Percentiles rank a stretch among this genome's conserved stretches.
Conservation (phyloP, 768 basidiomycete genomes). For the Lyophyllum semitale region DNA sequence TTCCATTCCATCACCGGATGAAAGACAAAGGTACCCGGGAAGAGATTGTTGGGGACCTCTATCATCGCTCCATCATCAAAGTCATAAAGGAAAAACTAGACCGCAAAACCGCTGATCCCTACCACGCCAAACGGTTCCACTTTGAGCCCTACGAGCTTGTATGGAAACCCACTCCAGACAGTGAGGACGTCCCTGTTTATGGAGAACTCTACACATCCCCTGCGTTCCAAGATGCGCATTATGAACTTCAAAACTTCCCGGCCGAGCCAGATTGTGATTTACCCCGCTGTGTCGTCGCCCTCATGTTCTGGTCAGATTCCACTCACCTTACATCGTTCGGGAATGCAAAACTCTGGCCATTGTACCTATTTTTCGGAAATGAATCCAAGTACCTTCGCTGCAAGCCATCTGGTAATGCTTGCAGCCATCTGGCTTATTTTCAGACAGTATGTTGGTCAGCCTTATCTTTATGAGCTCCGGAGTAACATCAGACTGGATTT, state of each 20-base stretch:
- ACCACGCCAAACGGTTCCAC: too few relatives aligned
- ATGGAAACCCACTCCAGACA: conserved; percentile 3
- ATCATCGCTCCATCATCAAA: conserved; percentile 17
- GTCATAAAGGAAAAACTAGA: too few relatives aligned
- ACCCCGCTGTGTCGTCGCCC: too few relatives aligned
- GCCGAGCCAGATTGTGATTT: conserved; percentile 3
- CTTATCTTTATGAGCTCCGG: not conserved
- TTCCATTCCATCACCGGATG: conserved; percentile 7
- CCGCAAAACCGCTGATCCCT: too few relatives aligned
- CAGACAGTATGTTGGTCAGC: not conserved
- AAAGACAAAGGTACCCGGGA: conserved; percentile 1
- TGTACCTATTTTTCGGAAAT: too few relatives aligned
- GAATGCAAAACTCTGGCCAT: conserved; percentile 25
- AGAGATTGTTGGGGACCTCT: conserved; percentile 11
- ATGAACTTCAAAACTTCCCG: not conserved
- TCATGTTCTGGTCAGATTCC: conserved; percentile 31
- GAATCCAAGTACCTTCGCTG: conserved; percentile 23
- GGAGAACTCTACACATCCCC: conserved; percentile 13
- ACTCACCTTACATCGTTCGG: conserved; percentile 34
- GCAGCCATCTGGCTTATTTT: conserved; percentile 17
- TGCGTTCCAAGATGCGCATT: not conserved
- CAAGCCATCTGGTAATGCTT: conserved; percentile 9
- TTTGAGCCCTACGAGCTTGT: conserved; percentile 17
- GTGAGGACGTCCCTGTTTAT: not conserved
- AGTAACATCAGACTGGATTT: too few relatives aligned